These are phyloP conservation scores for Pseudonitzschia pungens DNA, from an alignment of 108 stramenopile species.

Conservation along the genomic window DNA sequence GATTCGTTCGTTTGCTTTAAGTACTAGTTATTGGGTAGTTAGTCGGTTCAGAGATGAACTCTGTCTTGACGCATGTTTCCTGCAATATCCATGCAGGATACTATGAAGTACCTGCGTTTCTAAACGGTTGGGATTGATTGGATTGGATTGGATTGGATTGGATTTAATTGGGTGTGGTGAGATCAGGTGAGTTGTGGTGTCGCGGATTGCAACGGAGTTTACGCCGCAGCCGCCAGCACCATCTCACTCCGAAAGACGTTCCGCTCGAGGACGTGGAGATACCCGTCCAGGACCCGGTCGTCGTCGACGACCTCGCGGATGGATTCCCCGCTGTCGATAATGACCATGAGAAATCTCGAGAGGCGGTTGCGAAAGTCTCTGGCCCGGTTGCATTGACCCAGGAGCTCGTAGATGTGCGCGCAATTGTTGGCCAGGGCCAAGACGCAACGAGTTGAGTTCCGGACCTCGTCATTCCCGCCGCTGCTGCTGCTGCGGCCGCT, in stretches of 20 bases:
- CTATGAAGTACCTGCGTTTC: no score
- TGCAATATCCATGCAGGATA: no score
- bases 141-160: no score
- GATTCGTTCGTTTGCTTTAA: no score
- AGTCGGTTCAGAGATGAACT: no score
- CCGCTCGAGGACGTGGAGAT: neutral
- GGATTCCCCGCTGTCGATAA: slow-evolving; percentile 18
- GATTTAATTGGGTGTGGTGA: no score
- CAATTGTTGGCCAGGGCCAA: slow-evolving; percentile 25
- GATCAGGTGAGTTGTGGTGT: no score
- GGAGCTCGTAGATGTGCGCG: slow-evolving; percentile 13
- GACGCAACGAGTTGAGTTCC: neutral
- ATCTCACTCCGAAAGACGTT: neutral
- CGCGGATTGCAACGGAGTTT: neutral
- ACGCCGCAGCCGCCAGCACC: neutral
- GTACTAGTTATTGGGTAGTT: no score
- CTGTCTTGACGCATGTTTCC: no score
- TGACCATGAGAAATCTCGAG: slow-evolving; percentile 7
- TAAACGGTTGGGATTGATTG: no score
- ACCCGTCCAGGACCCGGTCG: neutral
- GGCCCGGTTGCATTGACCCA: neutral
- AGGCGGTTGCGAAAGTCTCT: neutral
- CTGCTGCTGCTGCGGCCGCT: neutral
- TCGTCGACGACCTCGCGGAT: neutral
- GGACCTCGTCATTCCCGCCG: neutral